Base-by-base conservation (phyloP, 2,329 filamentous ascomycete species). In the Fusarium anguioides region DNA sequence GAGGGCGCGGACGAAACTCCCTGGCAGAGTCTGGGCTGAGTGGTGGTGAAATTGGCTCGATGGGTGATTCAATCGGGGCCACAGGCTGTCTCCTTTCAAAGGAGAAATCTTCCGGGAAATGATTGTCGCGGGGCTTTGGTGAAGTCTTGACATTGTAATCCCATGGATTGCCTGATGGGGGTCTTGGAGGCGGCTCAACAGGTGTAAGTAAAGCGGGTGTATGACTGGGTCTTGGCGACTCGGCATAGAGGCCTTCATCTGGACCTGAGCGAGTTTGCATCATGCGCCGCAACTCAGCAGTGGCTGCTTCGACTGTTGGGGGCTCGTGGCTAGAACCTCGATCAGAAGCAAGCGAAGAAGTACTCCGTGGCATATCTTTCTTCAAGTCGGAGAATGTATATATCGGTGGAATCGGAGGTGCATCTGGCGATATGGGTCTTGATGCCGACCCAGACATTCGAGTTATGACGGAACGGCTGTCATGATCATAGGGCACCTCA, bases 91-190 rank as follows among this genome's bases (percentile, higher is more conserved):
- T 62, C 24, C 74, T 69, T 41, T 74, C 65, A 15, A 72, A 68
- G 17, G 71, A 60, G 11, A 71, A 68, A 31, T 73, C 68, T 10
- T 68, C 71, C 18, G 64, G 41, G 29, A 64, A 61, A 4, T 66
- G 65, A 5, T 50, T 64, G 29, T 75, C 72, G 7, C 60, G 60
- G n/a, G 49, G 57, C 17, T 49, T 52, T 18, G 70, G 71, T 18
- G 68, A 61, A 27, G 60, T 26, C 26, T 60, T 60, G 18, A 59
- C 27, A 31, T 57, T 58, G 33, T 78, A 68, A 57, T 82, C 78
- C 82, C 81, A 84, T 8, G 81, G 81, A 50, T 82, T 80, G 12
- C 75, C 60, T 8, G 79, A 80, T 11, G 81, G 80, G 4, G 80
- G 81, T n/a, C 70, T 64, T 8, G 76, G 74, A 3, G 75, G 70